phyloP scores from a whole-genome alignment of 2,329 filamentous ascomycete species.

The Ophiosphaerella korrae region DNA sequence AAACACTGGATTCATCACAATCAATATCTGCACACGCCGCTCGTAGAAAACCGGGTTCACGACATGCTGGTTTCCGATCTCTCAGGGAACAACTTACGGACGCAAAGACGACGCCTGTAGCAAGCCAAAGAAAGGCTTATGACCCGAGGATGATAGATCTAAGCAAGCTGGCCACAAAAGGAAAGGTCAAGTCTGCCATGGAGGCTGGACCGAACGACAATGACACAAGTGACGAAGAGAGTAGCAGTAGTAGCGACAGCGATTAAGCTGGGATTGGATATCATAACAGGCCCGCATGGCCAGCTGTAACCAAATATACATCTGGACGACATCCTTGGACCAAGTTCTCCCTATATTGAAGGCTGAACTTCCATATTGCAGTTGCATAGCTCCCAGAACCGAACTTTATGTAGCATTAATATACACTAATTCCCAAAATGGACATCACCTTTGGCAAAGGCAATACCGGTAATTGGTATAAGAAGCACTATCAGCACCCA shows the following conservation, averaged over 20 bases:
- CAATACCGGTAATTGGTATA: too few species aligned
- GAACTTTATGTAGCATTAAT: too few species aligned
- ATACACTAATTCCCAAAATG: too few species aligned
- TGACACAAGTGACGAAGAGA: conserved; percentile 15
- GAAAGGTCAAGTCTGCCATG: neutral
- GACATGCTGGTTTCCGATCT: conserved; percentile 15
- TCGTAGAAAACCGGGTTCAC: conserved; percentile 5
- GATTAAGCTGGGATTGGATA: neutral
- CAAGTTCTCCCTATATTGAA: conserved; percentile 8
- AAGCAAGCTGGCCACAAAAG: conserved; percentile 6
- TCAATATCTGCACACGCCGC: conserved; percentile 13
- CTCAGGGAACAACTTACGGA: conserved; percentile 20
- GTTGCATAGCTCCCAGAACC: too few species aligned
- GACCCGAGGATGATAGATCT: conserved; percentile 16
- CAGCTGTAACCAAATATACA: neutral
- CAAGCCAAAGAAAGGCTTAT: conserved; percentile 10
- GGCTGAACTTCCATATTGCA: neutral
- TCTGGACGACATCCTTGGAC: neutral
- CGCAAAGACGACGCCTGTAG: conserved; percentile 6
- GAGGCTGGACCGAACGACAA: conserved; percentile 2
- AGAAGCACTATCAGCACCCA: too few species aligned
- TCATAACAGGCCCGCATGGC: neutral
- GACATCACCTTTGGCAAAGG: too few species aligned
- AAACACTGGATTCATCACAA: conserved; percentile 5
- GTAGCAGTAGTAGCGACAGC: conserved; percentile 14